These are phyloP conservation scores for Pseudozyma thailandica DNA, from an alignment of 1,284 basidiomycete species.

Conservation along the genomic window DNA sequence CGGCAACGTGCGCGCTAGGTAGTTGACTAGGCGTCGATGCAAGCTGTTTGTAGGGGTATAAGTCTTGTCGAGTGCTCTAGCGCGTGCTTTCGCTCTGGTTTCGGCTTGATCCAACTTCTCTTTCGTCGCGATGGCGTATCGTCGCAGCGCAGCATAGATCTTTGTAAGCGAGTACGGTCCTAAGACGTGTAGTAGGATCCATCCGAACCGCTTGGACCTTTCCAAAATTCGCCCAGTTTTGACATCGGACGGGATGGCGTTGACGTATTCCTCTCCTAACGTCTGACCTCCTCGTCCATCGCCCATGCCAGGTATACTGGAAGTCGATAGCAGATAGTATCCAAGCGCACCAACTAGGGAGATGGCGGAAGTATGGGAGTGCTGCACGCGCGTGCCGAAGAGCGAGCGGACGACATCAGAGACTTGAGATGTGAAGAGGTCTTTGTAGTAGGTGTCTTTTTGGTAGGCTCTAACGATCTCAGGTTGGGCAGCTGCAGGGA, in stretches of 20 bases:
- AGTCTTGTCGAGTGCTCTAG: conserved; percentile 16
- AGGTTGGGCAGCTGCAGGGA: conserved; percentile 42
- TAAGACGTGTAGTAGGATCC: conserved; percentile 65
- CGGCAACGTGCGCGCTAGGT: conserved; percentile 51
- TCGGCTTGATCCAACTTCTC: conserved; percentile 18
- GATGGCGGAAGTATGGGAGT: conserved; percentile 62
- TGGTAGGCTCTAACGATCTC: conserved; percentile 49
- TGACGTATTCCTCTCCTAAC: conserved; percentile 70
- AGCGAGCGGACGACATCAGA: conserved; percentile 65
- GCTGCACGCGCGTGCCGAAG: conserved; percentile 67
- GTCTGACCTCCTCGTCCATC: conserved; percentile 67
- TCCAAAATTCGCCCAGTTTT: conserved; percentile 58
- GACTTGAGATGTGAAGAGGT: conserved; percentile 64
- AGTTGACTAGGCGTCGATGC: conserved; percentile 17
- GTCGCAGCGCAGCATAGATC: conserved; percentile 52
- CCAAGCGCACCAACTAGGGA: conserved; percentile 61
- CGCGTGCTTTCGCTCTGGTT: conserved; percentile 20
- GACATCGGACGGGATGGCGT: conserved; percentile 64
- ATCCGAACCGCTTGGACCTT: conserved; percentile 44
- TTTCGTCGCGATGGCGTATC: conserved; percentile 20
- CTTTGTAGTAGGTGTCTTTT: conserved; percentile 66
- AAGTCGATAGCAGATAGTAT: conserved; percentile 67
- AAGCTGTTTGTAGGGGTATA: neutral
- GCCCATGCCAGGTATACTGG: conserved; percentile 29
- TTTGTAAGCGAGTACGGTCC: conserved; percentile 63